Evolutionary conservation across 2,329 filamentous ascomycete species (phyloP), one percentile per base, ranked within the genome.

Genomic region (Fusarium tuaranense): DNA sequence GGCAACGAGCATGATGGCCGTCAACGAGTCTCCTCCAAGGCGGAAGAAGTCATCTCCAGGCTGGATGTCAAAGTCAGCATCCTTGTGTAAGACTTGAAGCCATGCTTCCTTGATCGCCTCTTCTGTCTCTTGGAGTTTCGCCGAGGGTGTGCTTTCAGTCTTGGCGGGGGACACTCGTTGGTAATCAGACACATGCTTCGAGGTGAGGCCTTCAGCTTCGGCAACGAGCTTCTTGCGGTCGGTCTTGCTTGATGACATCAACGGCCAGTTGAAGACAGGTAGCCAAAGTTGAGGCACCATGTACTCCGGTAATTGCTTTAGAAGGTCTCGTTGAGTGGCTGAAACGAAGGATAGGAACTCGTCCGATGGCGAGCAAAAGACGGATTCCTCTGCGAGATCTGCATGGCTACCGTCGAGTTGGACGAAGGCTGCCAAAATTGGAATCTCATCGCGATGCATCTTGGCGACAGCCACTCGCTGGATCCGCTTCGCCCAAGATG

Each of bases 91-190:
- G 3, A 67, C 64, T 1, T 9, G 32, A 3, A 53, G 27, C 68
- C 68, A 70, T 16, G 67, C 48, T 5, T 53, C 27, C 32, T 68
- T 61, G 39, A 70, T 55, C 0, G 8, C 44, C 6, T 76, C 69
- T 6, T 82, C 78, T 8, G 16, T 41, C n/a, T 80, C 69, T 1
- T 77, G 71, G 85, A 20, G 82, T 71, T 20, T 65, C 46, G 25
- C 76, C 78, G 12, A 83, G 16, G 20, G 38, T 4, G 60, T 25
- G 1, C 69, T 34, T 20, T 53, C 18, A 7, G 12, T 7, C 18
- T 32, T 53, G 48, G 12, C 27, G 7, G 18, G 12, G 18, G 18
- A 2, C 2, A n/a, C 12, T 32, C 27, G 48, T 53, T 53, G 48
- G 7, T 53, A 53, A 2, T 65, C 51, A 61, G 7, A 73, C 68